phyloP scores from a whole-genome alignment of 2,329 filamentous ascomycete genomes.

The Coniochaeta sp. region DNA sequence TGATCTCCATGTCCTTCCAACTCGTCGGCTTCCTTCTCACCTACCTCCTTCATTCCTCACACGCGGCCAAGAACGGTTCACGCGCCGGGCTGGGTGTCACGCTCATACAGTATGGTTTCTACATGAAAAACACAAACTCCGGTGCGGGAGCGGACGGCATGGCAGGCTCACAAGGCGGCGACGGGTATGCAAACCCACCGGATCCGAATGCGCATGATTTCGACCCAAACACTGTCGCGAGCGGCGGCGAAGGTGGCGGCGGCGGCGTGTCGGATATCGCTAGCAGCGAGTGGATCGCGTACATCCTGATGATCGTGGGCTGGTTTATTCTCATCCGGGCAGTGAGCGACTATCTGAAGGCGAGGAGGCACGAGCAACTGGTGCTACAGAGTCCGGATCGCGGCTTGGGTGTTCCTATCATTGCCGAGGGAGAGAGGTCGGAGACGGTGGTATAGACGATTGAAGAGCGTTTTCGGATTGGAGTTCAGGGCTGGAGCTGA shows the following conservation, averaged over 20 bases:
- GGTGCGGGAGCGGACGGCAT: slow-evolving; percentile 33
- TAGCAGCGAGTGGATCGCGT: slow-evolving; percentile 82
- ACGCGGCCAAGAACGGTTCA: slow-evolving; percentile 96
- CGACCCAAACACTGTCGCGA: slow-evolving; percentile 61
- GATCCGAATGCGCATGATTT: slow-evolving; percentile 92
- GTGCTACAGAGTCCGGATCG: slow-evolving; percentile 89
- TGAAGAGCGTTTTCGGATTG: not conserved
- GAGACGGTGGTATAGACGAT: slow-evolving; percentile 62
- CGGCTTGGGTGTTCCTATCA: slow-evolving; percentile 74
- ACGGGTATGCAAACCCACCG: slow-evolving; percentile 61
- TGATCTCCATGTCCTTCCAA: slow-evolving; percentile 97
- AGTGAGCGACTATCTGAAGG: slow-evolving; percentile 84
- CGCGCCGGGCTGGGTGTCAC: slow-evolving; percentile 91
- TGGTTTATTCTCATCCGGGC: slow-evolving; percentile 97
- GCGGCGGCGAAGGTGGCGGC: slow-evolving; percentile 21
- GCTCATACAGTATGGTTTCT: slow-evolving; percentile 93
- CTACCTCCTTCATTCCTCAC: slow-evolving; percentile 94
- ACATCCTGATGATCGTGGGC: slow-evolving; percentile 89
- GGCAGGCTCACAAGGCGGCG: slow-evolving; percentile 30
- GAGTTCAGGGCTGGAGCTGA: not conserved
- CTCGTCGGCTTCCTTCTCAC: slow-evolving; percentile 96
- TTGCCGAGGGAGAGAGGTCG: slow-evolving; percentile 75
- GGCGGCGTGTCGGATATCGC: slow-evolving; percentile 48
- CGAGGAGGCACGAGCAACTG: slow-evolving; percentile 83
- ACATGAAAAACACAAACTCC: slow-evolving; percentile 64